phyloP scores from a whole-genome alignment of 176 grass and related monocot genomes.

The Pontederia paniculata region DNA sequence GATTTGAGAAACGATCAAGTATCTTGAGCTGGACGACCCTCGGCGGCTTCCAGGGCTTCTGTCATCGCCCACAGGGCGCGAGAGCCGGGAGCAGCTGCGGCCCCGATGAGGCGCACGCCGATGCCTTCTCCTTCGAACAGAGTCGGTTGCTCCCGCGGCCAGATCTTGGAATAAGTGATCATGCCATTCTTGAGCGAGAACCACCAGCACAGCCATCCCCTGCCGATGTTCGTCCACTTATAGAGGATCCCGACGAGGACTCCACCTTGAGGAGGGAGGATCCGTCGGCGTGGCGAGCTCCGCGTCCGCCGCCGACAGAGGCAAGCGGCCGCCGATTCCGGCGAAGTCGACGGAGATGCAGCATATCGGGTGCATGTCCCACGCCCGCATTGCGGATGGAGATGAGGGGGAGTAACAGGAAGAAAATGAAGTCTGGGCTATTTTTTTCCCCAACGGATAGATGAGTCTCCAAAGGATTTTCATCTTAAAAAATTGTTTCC shows the following conservation, averaged over 20 bases:
- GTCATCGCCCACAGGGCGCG: conserved; percentile 4
- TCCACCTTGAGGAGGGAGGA: not conserved
- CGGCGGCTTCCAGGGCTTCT: conserved; percentile 25
- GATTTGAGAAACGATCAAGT: too few species aligned
- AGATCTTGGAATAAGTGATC: conserved; percentile 83
- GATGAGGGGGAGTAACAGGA: too few species aligned
- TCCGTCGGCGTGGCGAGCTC: not conserved
- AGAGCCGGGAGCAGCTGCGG: conserved; percentile 8
- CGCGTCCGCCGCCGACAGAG: not conserved
- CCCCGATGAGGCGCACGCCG: conserved; percentile 49
- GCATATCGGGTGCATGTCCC: conserved; percentile 93
- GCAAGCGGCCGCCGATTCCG: conserved; percentile 19
- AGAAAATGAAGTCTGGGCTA: too few species aligned
- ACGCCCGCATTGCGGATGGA: conserved; percentile 38
- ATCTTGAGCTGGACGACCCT: conserved; percentile 71
- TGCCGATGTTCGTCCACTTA: conserved; percentile 96
- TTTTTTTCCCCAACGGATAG: too few species aligned
- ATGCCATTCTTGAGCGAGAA: conserved; percentile 68
- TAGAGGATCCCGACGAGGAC: conserved; percentile 57
- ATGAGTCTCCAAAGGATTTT: too few species aligned
- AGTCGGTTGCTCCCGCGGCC: conserved; percentile 18
- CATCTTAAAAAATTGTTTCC: too few species aligned
- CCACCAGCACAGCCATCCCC: conserved; percentile 78
- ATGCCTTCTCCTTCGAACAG: not conserved
- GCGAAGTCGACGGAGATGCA: conserved; percentile 69